Base-by-base conservation (phyloP, 2,329 filamentous ascomycete genomes). In the Rutstroemia sp. region DNA sequence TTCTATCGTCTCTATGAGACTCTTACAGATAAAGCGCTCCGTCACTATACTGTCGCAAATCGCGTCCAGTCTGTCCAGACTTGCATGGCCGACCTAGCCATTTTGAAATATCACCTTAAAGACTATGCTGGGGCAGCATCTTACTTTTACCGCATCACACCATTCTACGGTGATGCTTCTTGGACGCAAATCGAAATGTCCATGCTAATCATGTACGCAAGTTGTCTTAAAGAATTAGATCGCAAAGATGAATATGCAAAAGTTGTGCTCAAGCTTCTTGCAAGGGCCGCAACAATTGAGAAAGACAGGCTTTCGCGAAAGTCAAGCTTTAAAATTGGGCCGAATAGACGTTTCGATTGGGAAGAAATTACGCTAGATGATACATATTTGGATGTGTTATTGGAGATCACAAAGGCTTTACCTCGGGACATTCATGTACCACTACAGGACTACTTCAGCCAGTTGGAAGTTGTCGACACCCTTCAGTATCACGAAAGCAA, bases 201-300 rank as follows among this genome's bases (percentile, higher is more conserved):
- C 0, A 88, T 96, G 80, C 78, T 97, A 5, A 82, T 89, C 61
- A 87, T 96, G 78, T 94, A 96, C 68, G 82, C 88, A 0, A 80
- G 82, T 49, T 97, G 92, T 69, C 77, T 99, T 27, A 86, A 88
- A 61, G 80, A 89, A 63, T 78, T 96, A 27, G 78, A 87, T 49
- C 82, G 84, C 14, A 83, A 84, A 58, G 87, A 92, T 52, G 89
- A 95, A 60, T 95, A 91, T 65, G 83, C 92, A 16, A 81, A 82
- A 23, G 84, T 88, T 8, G 78, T 89, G 8, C 75, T 96, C 14
- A 87, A 87, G 64, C 74, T 96, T 1, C 73, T 94, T 10, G 81
- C 80, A 7, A 91, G 89, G 67, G 80, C 82, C 0, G 84, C 81
- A 4, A 73, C 73, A 0, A 76, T 77, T 0, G 76, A 84, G 60